Percentiles rank a stretch among this genome's conserved stretches.
Evolutionary conservation across 352 stramenopile species (phyloP).

Genomic region (Aphanomyces cochlioides): DNA sequence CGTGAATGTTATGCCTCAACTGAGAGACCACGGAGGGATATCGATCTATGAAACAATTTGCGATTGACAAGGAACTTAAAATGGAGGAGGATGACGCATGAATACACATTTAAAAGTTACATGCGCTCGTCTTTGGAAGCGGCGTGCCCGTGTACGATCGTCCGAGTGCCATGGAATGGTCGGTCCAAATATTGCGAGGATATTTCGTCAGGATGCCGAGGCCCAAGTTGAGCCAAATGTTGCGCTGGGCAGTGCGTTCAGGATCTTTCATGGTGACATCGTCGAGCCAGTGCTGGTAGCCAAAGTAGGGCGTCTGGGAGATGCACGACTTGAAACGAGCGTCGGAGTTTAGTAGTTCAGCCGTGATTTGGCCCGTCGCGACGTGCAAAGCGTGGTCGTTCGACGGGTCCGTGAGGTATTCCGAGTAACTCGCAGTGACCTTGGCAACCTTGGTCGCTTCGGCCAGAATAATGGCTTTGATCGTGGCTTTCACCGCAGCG

Average conservation of each 20-base stretch:
- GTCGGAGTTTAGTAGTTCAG: not conserved
- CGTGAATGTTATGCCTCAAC: no score
- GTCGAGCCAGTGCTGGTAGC: conserved; percentile 28
- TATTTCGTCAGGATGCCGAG: conserved; percentile 9
- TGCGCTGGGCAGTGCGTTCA: not conserved
- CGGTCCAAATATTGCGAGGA: conserved; percentile 9
- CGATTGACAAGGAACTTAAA: no score
- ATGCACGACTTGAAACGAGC: not conserved
- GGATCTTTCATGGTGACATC: conserved; percentile 23
- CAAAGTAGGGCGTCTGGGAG: conserved; percentile 10
- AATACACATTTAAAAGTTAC: not conserved
- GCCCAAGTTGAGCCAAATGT: conserved; percentile 10
- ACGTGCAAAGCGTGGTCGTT: conserved; percentile 3
- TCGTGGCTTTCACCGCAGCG: not conserved
- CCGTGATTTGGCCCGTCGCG: not conserved
- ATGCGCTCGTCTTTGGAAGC: not conserved
- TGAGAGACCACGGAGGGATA: no score
- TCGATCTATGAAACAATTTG: no score
- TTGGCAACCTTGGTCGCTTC: conserved; percentile 18
- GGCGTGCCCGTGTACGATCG: not conserved
- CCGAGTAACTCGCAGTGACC: not conserved
- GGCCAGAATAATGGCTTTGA: not conserved
- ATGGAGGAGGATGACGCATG: no score
- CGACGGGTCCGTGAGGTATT: not conserved
- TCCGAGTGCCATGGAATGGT: conserved; percentile 13